Conservation (phyloP, 371 early-diverging fungal genomes). For the Zychaea mexicana region DNA sequence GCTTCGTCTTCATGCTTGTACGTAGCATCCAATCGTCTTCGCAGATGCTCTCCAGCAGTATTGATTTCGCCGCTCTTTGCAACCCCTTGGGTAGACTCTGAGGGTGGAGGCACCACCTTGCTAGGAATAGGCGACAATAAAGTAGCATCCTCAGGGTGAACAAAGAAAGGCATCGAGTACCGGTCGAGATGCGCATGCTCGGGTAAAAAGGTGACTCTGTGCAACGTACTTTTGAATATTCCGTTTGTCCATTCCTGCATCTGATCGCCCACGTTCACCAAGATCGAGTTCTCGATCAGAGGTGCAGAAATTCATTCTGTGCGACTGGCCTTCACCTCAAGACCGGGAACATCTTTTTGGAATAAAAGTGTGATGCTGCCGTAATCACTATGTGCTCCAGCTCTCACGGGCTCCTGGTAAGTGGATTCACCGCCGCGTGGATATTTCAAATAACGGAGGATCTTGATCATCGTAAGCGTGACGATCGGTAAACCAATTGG, state of each 20-base stretch:
- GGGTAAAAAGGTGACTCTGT: conserved; percentile 69
- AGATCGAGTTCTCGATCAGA: conserved; percentile 56
- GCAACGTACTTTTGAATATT: conserved; percentile 67
- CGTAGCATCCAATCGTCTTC: conserved; percentile 37
- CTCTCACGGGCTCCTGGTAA: conserved; percentile 51
- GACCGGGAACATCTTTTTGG: conserved; percentile 71
- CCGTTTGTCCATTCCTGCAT: conserved; percentile 72
- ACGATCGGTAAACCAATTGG: conserved; percentile 50
- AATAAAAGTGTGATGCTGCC: conserved; percentile 75
- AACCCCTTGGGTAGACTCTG: background rate
- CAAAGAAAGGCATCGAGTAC: conserved; percentile 76
- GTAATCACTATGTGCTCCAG: conserved; percentile 71
- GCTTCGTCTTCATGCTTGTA: conserved; percentile 19
- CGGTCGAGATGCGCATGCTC: conserved; percentile 61
- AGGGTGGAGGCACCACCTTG: conserved; percentile 18
- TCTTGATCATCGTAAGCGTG: conserved; percentile 54
- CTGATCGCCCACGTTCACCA: conserved; percentile 75
- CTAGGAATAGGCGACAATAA: conserved; percentile 51
- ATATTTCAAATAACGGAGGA: conserved; percentile 64
- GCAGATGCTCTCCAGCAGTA: conserved; percentile 45
- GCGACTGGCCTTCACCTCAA: conserved; percentile 61
- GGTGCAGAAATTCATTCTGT: conserved; percentile 67
- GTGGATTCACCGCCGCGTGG: conserved; percentile 46
- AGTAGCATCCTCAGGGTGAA: conserved; percentile 51
- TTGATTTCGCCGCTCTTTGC: conserved; percentile 9